phyloP scores from a whole-genome alignment of 305 asterid genomes.

The Fraxinus latifolia region DNA sequence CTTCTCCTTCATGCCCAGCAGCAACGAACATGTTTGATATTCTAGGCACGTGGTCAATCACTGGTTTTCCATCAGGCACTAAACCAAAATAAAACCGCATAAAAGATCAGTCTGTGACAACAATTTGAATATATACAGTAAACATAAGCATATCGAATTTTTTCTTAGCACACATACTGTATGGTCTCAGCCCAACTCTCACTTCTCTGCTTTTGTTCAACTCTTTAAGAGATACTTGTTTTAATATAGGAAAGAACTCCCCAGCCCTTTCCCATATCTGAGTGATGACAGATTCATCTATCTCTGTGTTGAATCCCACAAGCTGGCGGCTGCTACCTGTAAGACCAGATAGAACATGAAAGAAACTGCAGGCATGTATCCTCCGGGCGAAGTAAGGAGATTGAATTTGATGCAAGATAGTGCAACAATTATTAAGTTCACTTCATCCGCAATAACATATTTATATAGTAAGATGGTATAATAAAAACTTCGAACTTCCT shows the following conservation, averaged over 20 bases:
- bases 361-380: background rate
- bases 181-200: conserved; percentile 90
- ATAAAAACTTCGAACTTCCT: background rate
- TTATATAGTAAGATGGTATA: background rate
- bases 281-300: conserved; percentile 61
- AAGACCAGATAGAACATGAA: conserved; percentile 14
- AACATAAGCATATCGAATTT: background rate
- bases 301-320: conserved; percentile 63
- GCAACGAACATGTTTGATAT: conserved; percentile 61
- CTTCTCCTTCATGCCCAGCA: conserved; percentile 98
- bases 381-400: background rate
- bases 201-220: conserved; percentile 60
- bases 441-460: background rate
- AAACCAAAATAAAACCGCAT: conserved; percentile 15
- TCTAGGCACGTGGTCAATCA: conserved; percentile 73
- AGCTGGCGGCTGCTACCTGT: conserved; percentile 94
- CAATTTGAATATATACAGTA: background rate
- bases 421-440: background rate
- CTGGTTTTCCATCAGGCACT: conserved; percentile 89
- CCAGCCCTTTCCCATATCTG: conserved; percentile 81
- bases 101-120: background rate
- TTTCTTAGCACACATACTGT: conserved; percentile 57
- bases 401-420: background rate
- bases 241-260: conserved; percentile 72
- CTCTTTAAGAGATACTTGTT: conserved; percentile 46